Evolutionary conservation across 108 stramenopile genomes (phyloP).

Genomic region (Cyclostephanos invisitatus): DNA sequence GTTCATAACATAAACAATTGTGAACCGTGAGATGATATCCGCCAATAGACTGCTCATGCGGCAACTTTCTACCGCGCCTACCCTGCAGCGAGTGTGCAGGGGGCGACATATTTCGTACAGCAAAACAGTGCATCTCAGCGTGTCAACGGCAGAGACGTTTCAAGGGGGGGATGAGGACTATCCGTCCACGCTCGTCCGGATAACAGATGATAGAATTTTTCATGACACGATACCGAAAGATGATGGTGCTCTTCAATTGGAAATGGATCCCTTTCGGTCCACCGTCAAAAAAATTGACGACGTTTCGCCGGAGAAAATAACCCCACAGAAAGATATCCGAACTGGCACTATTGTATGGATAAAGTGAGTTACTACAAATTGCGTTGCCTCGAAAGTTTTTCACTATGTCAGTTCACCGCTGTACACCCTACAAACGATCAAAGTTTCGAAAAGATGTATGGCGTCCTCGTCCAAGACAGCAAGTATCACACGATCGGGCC

Average conservation of each 20-base stretch:
- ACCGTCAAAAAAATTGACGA: not conserved
- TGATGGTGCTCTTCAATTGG: not conserved
- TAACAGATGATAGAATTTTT: not conserved
- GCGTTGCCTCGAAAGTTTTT: not conserved
- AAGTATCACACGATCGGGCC: slow-evolving; percentile 2
- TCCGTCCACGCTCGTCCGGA: not conserved
- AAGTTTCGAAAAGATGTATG: not conserved
- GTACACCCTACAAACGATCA: not conserved
- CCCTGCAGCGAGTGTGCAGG: slow-evolving; percentile 1
- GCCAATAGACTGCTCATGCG: not conserved
- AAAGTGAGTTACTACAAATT: not conserved
- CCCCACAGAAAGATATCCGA: slow-evolving; percentile 3
- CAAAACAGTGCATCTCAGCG: not conserved
- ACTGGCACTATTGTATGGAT: slow-evolving; percentile 5
- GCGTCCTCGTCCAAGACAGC: slow-evolving; percentile 9
- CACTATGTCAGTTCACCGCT: not conserved
- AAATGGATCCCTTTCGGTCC: not conserved
- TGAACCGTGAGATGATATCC: slow-evolving; percentile 10
- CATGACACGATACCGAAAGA: not conserved
- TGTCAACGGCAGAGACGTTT: not conserved
- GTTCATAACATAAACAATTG: no score
- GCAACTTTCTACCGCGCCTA: not conserved
- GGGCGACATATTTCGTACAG: not conserved
- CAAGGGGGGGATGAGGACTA: not conserved
- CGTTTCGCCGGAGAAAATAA: slow-evolving; percentile 1